These are phyloP conservation scores for Podaxis sp. DNA, from an alignment of 768 basidiomycete genomes.

Conservation along the genomic window DNA sequence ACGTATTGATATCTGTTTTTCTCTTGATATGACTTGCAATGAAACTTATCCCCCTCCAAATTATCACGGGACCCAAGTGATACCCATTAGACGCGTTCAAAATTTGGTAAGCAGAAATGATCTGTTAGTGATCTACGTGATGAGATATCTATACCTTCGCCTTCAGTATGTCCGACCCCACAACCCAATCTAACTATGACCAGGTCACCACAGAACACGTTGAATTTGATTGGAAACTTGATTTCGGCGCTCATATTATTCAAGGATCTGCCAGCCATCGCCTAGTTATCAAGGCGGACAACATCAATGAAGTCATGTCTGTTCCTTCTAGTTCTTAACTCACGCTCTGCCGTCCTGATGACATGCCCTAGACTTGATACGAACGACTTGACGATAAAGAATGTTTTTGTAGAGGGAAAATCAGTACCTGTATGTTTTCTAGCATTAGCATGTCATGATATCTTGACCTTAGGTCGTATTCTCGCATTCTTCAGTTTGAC, in stretches of 20 bases:
- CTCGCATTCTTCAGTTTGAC: conserved; percentile 41
- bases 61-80: too few relatives aligned
- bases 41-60: too few relatives aligned
- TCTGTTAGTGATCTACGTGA: not conserved
- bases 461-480: not conserved
- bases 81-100: not conserved
- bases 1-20: too few relatives aligned
- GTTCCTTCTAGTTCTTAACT: conserved; percentile 19
- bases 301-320: conserved; percentile 61
- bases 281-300: conserved; percentile 52
- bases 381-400: conserved; percentile 58
- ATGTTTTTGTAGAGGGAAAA: conserved; percentile 52
- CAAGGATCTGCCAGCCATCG: conserved; percentile 66
- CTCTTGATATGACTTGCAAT: too few relatives aligned
- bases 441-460: conserved; percentile 39
- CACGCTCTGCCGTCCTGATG: not conserved
- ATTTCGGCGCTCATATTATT: conserved; percentile 65
- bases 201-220: conserved; percentile 67
- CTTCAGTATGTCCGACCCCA: conserved; percentile 44
- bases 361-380: conserved; percentile 65
- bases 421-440: conserved; percentile 41
- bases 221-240: conserved; percentile 74
- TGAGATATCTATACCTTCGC: not conserved
- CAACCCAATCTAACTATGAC: conserved; percentile 80
- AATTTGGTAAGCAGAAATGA: not conserved